A percentile compares a stretch with the other conserved stretches of the same genome.
Evolutionary conservation across 805 yeast species (phyloP).

Genomic region (Candida stauntonica): DNA sequence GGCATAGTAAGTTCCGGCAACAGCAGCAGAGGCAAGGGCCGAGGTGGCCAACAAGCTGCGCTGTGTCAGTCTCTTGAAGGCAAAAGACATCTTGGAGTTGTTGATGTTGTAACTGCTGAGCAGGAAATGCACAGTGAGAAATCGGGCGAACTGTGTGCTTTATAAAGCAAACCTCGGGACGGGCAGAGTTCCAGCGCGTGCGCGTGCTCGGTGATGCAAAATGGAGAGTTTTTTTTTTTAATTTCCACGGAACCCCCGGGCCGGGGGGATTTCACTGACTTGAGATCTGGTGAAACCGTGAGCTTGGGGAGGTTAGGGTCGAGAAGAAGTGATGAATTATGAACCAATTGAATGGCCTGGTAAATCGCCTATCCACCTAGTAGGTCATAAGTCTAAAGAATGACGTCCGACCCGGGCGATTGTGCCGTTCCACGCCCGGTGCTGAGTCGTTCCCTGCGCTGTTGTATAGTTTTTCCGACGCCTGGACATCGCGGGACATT

Average conservation of each 20-base stretch:
- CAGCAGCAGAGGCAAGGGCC: conserved; percentile 23
- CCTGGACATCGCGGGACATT: conserved; percentile 1
- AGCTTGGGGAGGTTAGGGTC: too few species aligned
- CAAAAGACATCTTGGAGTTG: conserved; percentile 21
- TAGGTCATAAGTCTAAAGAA: too few species aligned
- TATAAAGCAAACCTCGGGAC: conserved; percentile 1
- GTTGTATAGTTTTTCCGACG: background rate
- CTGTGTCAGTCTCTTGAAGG: conserved; percentile 24
- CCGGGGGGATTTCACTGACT: too few species aligned
- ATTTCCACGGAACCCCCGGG: too few species aligned
- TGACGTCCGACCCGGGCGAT: too few species aligned
- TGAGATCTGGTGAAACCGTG: too few species aligned
- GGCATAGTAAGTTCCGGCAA: conserved; percentile 15
- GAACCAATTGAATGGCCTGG: too few species aligned
- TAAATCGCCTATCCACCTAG: too few species aligned
- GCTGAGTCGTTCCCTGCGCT: too few species aligned
- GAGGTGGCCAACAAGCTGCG: conserved; percentile 24
- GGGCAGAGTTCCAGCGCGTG: background rate
- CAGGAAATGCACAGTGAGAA: background rate
- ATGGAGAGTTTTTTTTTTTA: too few species aligned
- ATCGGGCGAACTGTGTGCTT: background rate
- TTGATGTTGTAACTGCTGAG: background rate
- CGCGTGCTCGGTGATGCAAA: background rate
- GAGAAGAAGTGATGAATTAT: too few species aligned
- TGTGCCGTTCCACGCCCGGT: too few species aligned